These are phyloP conservation scores for Heritiera fomes DNA, from an alignment of 345 rosid species.

Conservation along the genomic window DNA sequence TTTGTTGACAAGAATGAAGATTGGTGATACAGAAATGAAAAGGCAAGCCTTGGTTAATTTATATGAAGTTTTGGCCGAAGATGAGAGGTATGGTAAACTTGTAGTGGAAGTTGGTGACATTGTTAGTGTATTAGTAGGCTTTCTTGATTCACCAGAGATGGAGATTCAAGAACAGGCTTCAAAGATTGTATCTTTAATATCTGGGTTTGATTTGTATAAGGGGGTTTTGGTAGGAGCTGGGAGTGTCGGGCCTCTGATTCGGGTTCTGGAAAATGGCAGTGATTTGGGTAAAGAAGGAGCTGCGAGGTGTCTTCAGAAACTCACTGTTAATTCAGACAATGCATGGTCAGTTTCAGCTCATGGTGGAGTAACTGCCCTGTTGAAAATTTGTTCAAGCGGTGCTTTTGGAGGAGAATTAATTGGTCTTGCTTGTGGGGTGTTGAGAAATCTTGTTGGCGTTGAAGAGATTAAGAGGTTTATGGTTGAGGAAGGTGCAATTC, in stretches of 20 bases:
- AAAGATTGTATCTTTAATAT: constrained; percentile 51
- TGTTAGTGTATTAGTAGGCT: constrained; percentile 49
- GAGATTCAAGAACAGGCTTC: constrained; percentile 65
- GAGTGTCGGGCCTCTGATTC: constrained; percentile 63
- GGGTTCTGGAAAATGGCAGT: constrained; percentile 66
- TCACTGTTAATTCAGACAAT: constrained; percentile 81
- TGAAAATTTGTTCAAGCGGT: constrained; percentile 57
- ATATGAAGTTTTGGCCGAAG: constrained; percentile 56
- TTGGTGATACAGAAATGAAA: constrained; percentile 86
- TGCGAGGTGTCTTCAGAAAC: constrained; percentile 56
- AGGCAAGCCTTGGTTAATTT: constrained; percentile 69
- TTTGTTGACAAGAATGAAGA: constrained; percentile 86
- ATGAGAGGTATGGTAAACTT: constrained; percentile 59
- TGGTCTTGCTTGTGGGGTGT: constrained; percentile 60
- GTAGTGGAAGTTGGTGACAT: constrained; percentile 54
- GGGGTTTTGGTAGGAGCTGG: constrained; percentile 58
- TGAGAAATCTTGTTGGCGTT: constrained; percentile 75
- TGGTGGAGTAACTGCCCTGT: constrained; percentile 83
- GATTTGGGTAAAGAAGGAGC: constrained; percentile 56
- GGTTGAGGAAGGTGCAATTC: constrained; percentile 72
- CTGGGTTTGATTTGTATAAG: constrained; percentile 61
- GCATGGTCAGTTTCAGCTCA: constrained; percentile 97
- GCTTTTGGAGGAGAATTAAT: constrained; percentile 49
- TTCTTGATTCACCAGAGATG: constrained; percentile 57
- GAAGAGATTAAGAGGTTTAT: constrained; percentile 86